Base-by-base conservation (phyloP, 2,329 filamentous ascomycete species). In the Paramyrothecium sp. region DNA sequence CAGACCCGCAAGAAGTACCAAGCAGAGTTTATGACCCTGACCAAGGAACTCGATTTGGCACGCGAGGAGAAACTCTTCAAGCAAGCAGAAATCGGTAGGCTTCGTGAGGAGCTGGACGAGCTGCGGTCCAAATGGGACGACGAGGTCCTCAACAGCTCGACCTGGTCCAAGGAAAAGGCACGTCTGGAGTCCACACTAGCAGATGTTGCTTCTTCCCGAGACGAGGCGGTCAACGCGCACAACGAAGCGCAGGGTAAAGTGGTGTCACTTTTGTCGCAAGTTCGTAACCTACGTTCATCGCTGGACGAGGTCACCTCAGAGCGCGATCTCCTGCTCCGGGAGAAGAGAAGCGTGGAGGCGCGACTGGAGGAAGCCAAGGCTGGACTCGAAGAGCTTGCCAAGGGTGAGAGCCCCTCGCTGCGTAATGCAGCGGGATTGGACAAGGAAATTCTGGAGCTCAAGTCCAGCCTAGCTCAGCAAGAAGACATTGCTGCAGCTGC, bases 1-100 rank as follows among this genome's bases (percentile, higher is more conserved):
- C 94, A 98, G 75, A 97, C 94, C 48, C 87, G 94, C 68, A 95
- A 94, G 81, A 99, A 98, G 80, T 99, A 98, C 71, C 95, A 98
- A 71, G 85, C 89, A 47, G 94, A 99, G 73, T 92, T 97, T 70
- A 89, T 91, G 17, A 90, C 90, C 3, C 80, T 98, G 52, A 95
- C 90, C 54, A 92, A 93, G 66, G 95, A 99, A 75, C 86, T 99
- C 23, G 94, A 98, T 70, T 84, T 96, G 60, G 93, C 96, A 65
- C 89, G 95, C 38, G 93, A 98, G 71, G 94, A 96, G 74, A 87
- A 81, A 81, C 90, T 80, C 76, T 97, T 78, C 83, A 94, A 83
- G 84, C 92, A 95, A 65, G 86, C 90, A 38, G 93, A 97, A 73
- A 96, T 94, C 62, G 85, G 89, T 17, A 88, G 92, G 49, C 82